These are phyloP conservation scores for Fusarium phyllophilum DNA, from an alignment of 2,329 filamentous ascomycete genomes.

Conservation along the genomic window DNA sequence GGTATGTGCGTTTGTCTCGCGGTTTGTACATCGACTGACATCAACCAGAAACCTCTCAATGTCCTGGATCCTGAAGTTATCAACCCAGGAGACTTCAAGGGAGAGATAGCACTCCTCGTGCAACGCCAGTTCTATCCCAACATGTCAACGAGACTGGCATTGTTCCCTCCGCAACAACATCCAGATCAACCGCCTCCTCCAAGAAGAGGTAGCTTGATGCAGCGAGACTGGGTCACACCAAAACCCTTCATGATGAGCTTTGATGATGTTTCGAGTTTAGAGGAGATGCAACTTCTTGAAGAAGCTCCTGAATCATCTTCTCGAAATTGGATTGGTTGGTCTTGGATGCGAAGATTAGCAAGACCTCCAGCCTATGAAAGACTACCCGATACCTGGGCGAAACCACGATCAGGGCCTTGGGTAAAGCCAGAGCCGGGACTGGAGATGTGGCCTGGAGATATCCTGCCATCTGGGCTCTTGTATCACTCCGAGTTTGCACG, in stretches of 20 bases:
- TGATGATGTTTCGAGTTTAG: not conserved
- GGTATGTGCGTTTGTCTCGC: not conserved
- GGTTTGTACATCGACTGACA: not conserved
- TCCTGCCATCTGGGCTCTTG: conserved; percentile 1
- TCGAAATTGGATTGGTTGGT: not conserved
- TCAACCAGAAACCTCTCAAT: conserved; percentile 33
- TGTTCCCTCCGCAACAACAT: not conserved
- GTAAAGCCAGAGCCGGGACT: conserved; percentile 1
- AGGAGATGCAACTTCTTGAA: not conserved
- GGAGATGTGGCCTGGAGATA: conserved; percentile 6
- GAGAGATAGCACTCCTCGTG: not conserved
- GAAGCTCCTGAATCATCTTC: not conserved
- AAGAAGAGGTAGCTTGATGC: not conserved
- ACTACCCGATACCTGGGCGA: not conserved
- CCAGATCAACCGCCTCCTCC: not conserved
- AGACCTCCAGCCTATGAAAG: not conserved
- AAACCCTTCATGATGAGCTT: not conserved
- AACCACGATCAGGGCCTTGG: conserved; percentile 1
- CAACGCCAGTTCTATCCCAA: conserved; percentile 3
- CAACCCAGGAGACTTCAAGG: not conserved
- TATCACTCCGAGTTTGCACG: conserved; percentile 1
- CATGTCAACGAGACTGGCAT: not conserved
- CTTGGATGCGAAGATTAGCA: not conserved
- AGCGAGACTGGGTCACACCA: not conserved
- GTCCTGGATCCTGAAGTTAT: not conserved